Percentiles rank a stretch among this genome's conserved stretches.
phyloP scores from a whole-genome alignment of 1,284 basidiomycete genomes.

The Bondarzewia mesenterica region DNA sequence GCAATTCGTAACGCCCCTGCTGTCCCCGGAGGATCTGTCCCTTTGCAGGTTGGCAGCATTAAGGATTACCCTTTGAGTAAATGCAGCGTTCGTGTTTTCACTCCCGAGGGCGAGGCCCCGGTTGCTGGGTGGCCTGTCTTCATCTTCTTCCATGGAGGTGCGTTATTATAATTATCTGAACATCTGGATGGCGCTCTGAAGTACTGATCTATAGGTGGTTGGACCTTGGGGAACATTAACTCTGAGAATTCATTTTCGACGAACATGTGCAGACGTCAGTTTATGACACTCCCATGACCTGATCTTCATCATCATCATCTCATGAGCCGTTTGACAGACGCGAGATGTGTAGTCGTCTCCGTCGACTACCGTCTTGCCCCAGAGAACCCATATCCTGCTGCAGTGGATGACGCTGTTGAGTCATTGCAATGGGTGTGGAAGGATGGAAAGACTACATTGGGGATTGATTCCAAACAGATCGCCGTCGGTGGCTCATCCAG shows the following conservation, averaged over 20 bases:
- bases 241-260: constrained; percentile 52
- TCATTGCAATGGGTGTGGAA: constrained; percentile 54
- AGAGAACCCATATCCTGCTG: constrained; percentile 66
- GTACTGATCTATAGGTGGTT: constrained; percentile 39
- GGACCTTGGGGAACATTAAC: constrained; percentile 58
- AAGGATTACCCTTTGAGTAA: constrained; percentile 40
- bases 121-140: constrained; percentile 52
- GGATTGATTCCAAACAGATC: constrained; percentile 33
- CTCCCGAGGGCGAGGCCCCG: constrained; percentile 43
- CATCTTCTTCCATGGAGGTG: constrained; percentile 56
- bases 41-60: constrained; percentile 43
- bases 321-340: no score
- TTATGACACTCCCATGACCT: not conserved
- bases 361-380: constrained; percentile 74
- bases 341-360: constrained; percentile 48
- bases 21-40: constrained; percentile 47
- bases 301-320: not conserved
- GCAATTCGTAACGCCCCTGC: constrained; percentile 42
- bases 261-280: constrained; percentile 46
- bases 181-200: constrained; percentile 4
- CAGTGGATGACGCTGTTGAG: constrained; percentile 65
- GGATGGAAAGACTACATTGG: constrained; percentile 31
- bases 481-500: constrained; percentile 66
- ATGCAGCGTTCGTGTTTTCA: constrained; percentile 46
- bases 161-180: constrained; percentile 9